phyloP scores from a whole-genome alignment of 495 filamentous ascomycete species.

The Pyronema omphalodes region DNA sequence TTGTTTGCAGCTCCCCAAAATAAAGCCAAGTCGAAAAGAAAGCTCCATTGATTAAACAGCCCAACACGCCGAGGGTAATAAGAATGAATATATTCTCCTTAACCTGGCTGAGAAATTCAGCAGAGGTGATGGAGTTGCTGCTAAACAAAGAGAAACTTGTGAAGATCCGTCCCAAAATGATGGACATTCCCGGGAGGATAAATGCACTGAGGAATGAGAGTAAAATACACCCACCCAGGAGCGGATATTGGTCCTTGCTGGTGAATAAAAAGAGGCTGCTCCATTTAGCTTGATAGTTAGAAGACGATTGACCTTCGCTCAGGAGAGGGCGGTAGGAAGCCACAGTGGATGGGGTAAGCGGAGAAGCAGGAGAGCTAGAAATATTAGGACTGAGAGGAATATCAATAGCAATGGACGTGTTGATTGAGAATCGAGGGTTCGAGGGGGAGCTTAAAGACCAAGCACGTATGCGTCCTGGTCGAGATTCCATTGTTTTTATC shows the following conservation, averaged over 20 bases:
- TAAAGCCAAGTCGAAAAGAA: conserved; percentile 52
- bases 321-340: no score
- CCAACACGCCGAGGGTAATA: conserved; percentile 37
- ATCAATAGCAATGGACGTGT: no score
- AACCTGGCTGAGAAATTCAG: conserved; percentile 37
- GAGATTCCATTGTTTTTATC: no score
- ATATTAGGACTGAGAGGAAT: no score
- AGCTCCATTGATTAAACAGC: conserved; percentile 44
- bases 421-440: no score
- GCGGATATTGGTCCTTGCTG: conserved; percentile 36
- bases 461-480: no score
- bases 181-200: conserved; percentile 42
- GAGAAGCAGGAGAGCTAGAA: no score
- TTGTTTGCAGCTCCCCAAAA: conserved; percentile 68
- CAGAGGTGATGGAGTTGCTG: conserved; percentile 30
- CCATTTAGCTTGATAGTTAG: conserved; percentile 13
- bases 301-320: no score
- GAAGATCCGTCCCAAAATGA: conserved; percentile 63
- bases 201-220: conserved; percentile 44
- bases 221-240: conserved; percentile 34
- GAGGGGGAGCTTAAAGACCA: no score
- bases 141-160: conserved; percentile 49
- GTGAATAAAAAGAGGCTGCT: conserved; percentile 55
- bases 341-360: no score
- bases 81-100: conserved; percentile 41